Conservation (phyloP, 1,139 yeast species). For the Spencermartinsiella ligniputridi region DNA sequence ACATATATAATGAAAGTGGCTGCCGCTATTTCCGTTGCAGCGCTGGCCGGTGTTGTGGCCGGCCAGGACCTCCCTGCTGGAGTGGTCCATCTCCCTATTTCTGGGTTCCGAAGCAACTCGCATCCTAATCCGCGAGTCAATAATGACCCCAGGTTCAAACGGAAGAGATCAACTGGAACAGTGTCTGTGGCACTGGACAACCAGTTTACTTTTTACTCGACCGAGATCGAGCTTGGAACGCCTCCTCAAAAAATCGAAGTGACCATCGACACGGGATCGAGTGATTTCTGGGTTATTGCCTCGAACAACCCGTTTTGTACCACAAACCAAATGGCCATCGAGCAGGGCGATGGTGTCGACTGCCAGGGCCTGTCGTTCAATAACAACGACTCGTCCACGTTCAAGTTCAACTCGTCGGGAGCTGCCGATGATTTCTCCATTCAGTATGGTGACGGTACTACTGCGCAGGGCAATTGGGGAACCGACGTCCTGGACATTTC, state of each 20-base stretch:
- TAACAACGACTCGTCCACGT: slow-evolving; percentile 18
- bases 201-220: slow-evolving; percentile 32
- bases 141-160: not conserved
- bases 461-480: slow-evolving; percentile 46
- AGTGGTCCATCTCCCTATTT: slow-evolving; percentile 1
- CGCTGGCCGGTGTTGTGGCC: too few species aligned
- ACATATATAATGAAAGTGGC: too few species aligned
- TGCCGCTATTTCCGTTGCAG: not conserved
- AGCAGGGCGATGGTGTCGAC: slow-evolving; percentile 13
- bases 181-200: slow-evolving; percentile 17
- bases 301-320: slow-evolving; percentile 32
- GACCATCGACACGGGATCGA: slow-evolving; percentile 43
- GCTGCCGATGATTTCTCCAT: slow-evolving; percentile 35
- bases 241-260: slow-evolving; percentile 35
- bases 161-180: not conserved
- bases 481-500: slow-evolving; percentile 41
- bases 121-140: slow-evolving; percentile 5
- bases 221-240: slow-evolving; percentile 37
- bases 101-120: not conserved
- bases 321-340: slow-evolving; percentile 7
- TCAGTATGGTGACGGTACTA: slow-evolving; percentile 59
- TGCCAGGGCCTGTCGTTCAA: slow-evolving; percentile 21
- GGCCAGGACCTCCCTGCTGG: not conserved
- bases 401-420: slow-evolving; percentile 17
- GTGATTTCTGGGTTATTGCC: slow-evolving; percentile 57